These are phyloP conservation scores for Phaseolus lunatus DNA, from an alignment of 306 rosid species.

Conservation along the genomic window DNA sequence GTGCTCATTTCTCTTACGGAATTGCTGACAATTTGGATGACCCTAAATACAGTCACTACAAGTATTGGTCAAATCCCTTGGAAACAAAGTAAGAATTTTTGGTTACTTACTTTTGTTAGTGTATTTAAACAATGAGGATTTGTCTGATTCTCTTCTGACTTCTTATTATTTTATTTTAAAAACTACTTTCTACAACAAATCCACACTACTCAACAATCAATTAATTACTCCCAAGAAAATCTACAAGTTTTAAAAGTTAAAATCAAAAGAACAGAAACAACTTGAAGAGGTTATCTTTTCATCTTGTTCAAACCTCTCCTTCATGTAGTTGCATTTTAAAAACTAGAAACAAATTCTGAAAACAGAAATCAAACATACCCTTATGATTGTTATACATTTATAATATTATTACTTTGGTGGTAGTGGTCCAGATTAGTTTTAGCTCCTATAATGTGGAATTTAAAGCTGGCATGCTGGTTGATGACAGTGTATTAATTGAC, in stretches of 20 bases:
- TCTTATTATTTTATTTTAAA: background rate
- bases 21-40: slow-evolving; percentile 82
- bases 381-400: slow-evolving; percentile 10
- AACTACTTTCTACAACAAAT: background rate
- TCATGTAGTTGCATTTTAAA: background rate
- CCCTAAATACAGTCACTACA: slow-evolving; percentile 75
- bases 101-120: slow-evolving; percentile 30
- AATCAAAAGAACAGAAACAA: background rate
- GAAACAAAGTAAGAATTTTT: slow-evolving; percentile 73
- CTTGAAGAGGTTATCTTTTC: background rate
- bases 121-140: background rate
- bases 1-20: slow-evolving; percentile 83
- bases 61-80: slow-evolving; percentile 88
- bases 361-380: background rate
- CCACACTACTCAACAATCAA: background rate
- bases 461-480: background rate
- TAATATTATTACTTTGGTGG: slow-evolving; percentile 28
- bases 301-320: background rate
- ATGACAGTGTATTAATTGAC: background rate
- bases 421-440: background rate
- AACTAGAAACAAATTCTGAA: background rate
- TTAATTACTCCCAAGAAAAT: background rate
- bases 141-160: no score
- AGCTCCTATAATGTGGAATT: slow-evolving; percentile 14
- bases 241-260: background rate